Conservation (phyloP, 441 rosid species). For the Croton setiger region DNA sequence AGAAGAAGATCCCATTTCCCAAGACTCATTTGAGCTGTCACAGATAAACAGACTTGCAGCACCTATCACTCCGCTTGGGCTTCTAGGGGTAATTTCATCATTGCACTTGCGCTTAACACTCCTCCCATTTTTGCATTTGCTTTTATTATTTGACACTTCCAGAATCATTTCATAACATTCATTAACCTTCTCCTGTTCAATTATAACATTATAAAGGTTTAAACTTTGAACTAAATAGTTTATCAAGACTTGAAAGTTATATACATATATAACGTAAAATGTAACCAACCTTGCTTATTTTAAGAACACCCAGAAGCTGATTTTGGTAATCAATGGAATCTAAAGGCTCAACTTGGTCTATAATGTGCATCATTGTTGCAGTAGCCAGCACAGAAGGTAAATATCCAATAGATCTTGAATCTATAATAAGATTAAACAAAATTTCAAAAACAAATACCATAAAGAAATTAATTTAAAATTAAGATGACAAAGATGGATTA, state of each 20-base stretch:
- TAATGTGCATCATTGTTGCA: conserved; percentile 79
- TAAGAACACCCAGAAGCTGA: conserved; percentile 62
- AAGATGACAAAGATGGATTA: neutral
- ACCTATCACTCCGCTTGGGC: conserved; percentile 71
- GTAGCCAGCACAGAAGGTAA: conserved; percentile 83
- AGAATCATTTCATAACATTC: conserved; percentile 49
- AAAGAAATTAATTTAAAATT: conserved; percentile 1
- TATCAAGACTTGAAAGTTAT: no score
- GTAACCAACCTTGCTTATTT: conserved; percentile 49
- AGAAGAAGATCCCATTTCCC: conserved; percentile 33
- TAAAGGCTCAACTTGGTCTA: conserved; percentile 64
- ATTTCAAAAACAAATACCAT: neutral
- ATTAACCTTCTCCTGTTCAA: conserved; percentile 51
- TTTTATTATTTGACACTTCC: conserved; percentile 26
- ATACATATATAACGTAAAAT: no score
- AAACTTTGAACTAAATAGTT: no score
- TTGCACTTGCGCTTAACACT: conserved; percentile 44
- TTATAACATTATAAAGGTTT: no score
- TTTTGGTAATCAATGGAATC: conserved; percentile 48
- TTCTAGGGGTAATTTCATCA: conserved; percentile 31
- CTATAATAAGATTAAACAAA: conserved; percentile 26
- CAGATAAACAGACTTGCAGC: conserved; percentile 42
- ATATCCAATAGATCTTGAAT: conserved; percentile 64
- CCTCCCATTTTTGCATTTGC: conserved; percentile 2
- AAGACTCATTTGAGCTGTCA: conserved; percentile 57